phyloP scores from a whole-genome alignment of 2,329 filamentous ascomycete species.

The Exophiala xenobiotica region DNA sequence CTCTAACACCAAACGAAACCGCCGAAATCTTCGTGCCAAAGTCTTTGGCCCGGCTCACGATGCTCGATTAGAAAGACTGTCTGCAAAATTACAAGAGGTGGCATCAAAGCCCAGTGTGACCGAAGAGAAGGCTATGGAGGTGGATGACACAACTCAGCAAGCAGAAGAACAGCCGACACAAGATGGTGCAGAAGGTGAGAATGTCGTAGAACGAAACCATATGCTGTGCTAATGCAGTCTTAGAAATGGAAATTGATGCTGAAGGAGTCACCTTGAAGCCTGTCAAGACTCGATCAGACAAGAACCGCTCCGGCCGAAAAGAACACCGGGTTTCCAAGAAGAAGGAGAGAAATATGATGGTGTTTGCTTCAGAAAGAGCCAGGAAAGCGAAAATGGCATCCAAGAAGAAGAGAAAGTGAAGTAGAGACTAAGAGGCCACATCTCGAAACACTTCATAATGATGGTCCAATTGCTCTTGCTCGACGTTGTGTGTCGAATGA shows the following conservation, averaged over 20 bases:
- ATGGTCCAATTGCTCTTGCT: no score
- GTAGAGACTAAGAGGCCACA: not conserved
- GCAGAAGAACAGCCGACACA: conserved; percentile 50
- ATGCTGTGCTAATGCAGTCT: not conserved
- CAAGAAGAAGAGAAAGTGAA: conserved; percentile 21
- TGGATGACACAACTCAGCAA: conserved; percentile 43
- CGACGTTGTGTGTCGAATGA: no score
- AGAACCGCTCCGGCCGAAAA: conserved; percentile 10
- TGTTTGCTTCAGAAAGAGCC: conserved; percentile 26
- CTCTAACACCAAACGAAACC: conserved; percentile 79
- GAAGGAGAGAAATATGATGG: conserved; percentile 26
- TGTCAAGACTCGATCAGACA: conserved; percentile 13
- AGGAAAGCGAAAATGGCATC: conserved; percentile 19
- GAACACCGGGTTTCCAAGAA: conserved; percentile 25
- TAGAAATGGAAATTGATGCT: conserved; percentile 27
- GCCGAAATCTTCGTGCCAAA: conserved; percentile 71
- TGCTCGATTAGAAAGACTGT: conserved; percentile 77
- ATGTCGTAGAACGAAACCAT: not conserved
- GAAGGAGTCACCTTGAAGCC: conserved; percentile 16
- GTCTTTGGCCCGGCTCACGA: conserved; percentile 82
- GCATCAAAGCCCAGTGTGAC: conserved; percentile 70
- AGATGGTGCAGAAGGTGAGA: conserved; percentile 9
- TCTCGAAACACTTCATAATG: no score
- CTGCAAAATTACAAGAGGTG: conserved; percentile 79
- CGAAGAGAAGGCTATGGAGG: conserved; percentile 37